phyloP scores from a whole-genome alignment of 2,329 filamentous ascomycete genomes.

The Xylaria arbuscula region DNA sequence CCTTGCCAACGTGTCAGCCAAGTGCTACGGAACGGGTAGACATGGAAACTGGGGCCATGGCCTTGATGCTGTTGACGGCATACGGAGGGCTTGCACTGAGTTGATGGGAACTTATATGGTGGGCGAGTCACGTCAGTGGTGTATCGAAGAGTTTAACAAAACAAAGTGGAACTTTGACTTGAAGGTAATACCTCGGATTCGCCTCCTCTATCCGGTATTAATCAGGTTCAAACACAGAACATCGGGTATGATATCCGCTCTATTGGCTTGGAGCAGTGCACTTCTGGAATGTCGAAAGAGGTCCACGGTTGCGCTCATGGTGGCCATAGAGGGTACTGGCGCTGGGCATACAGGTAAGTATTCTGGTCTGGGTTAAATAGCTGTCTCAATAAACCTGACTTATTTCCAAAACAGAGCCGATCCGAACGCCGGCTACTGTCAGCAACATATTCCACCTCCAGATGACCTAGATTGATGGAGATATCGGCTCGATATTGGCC shows the following conservation, averaged over 20 bases:
- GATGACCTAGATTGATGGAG: background rate
- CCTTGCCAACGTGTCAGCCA: background rate
- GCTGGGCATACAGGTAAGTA: background rate
- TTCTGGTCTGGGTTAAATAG: background rate
- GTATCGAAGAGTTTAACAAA: background rate
- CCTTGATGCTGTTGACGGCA: background rate
- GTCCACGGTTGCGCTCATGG: background rate
- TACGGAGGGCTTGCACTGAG: background rate
- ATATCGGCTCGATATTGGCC: too few relatives aligned
- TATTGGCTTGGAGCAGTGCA: background rate
- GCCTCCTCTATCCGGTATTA: background rate
- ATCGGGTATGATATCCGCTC: background rate
- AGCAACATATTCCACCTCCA: background rate
- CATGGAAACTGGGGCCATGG: background rate
- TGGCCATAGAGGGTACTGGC: background rate
- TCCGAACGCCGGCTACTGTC: background rate
- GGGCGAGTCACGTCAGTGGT: background rate
- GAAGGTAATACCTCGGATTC: background rate
- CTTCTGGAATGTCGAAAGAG: background rate
- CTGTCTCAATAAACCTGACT: background rate
- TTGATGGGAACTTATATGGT: background rate
- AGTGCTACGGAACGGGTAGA: background rate
- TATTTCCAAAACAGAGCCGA: background rate
- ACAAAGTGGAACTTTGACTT: slow-evolving; percentile 3
- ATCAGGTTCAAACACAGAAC: background rate